These are phyloP conservation scores for Bacidia rubella DNA, from an alignment of 495 filamentous ascomycete genomes.

Conservation along the genomic window DNA sequence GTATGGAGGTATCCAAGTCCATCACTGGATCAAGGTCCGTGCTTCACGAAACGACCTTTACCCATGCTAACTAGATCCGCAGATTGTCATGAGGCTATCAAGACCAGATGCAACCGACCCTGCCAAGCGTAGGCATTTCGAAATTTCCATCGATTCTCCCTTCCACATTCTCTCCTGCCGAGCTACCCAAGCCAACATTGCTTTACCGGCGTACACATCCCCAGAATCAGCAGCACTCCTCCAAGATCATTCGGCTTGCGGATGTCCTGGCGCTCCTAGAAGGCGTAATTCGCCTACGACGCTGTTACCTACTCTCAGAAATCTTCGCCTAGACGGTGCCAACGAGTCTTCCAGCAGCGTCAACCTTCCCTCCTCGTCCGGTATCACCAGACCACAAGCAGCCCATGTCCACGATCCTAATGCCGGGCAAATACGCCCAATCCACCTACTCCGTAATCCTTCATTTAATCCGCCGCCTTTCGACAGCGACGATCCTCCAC, in stretches of 20 bases:
- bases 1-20: constrained; percentile 90
- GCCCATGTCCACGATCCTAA: constrained; percentile 35
- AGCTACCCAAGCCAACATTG: constrained; percentile 81
- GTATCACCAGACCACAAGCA: constrained; percentile 33
- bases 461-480: constrained; percentile 88
- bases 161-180: constrained; percentile 92
- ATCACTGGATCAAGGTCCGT: constrained; percentile 93
- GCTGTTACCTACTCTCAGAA: constrained; percentile 29
- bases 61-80: constrained; percentile 19
- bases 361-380: constrained; percentile 23
- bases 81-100: constrained; percentile 96
- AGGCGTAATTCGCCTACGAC: constrained; percentile 29
- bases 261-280: constrained; percentile 56
- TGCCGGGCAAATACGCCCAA: constrained; percentile 44
- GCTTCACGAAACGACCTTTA: background rate
- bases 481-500: constrained; percentile 77
- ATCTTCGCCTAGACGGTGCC: constrained; percentile 21
- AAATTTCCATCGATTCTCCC: constrained; percentile 97
- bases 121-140: constrained; percentile 78
- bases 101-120: constrained; percentile 73
- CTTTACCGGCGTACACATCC: constrained; percentile 70
- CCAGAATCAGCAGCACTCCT: constrained; percentile 37
- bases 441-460: constrained; percentile 78
- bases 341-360: constrained; percentile 15
- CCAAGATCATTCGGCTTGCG: constrained; percentile 50